Evolutionary conservation across 331 rosid species (phyloP).

Genomic region (Prunus yedoensis): DNA sequence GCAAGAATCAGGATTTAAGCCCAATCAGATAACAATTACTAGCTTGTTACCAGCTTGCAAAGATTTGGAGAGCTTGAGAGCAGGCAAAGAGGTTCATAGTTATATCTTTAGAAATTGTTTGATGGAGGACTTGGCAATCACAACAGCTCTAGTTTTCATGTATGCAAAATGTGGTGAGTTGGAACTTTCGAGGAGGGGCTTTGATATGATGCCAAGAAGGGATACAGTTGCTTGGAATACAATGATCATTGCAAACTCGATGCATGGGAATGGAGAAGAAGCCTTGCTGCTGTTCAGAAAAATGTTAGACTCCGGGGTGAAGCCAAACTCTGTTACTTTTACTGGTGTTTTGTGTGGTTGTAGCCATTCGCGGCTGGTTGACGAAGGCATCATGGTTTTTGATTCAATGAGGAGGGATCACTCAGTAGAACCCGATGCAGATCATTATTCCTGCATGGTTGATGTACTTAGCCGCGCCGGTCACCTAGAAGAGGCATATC

Average conservation of each 20-base stretch:
- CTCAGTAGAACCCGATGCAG: slow-evolving; percentile 46
- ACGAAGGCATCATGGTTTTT: slow-evolving; percentile 41
- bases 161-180: slow-evolving; percentile 58
- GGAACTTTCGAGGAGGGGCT: slow-evolving; percentile 30
- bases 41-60: slow-evolving; percentile 56
- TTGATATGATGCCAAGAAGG: slow-evolving; percentile 23
- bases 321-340: slow-evolving; percentile 50
- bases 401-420: slow-evolving; percentile 46
- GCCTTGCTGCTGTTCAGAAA: slow-evolving; percentile 37
- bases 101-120: slow-evolving; percentile 45
- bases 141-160: slow-evolving; percentile 44
- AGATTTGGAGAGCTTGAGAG: slow-evolving; percentile 43
- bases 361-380: slow-evolving; percentile 54
- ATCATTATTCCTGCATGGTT: slow-evolving; percentile 53
- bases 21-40: slow-evolving; percentile 46
- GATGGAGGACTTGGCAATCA: slow-evolving; percentile 35
- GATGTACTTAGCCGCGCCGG: slow-evolving; percentile 60
- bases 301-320: slow-evolving; percentile 39
- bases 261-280: slow-evolving; percentile 59
- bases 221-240: slow-evolving; percentile 61
- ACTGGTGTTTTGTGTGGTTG: slow-evolving; percentile 58
- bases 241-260: slow-evolving; percentile 52
- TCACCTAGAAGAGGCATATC: slow-evolving; percentile 45
- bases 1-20: slow-evolving; percentile 52
- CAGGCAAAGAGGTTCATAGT: slow-evolving; percentile 54